Base-by-base conservation (phyloP, 2,329 filamentous ascomycete genomes). In the Eutypa lata region DNA sequence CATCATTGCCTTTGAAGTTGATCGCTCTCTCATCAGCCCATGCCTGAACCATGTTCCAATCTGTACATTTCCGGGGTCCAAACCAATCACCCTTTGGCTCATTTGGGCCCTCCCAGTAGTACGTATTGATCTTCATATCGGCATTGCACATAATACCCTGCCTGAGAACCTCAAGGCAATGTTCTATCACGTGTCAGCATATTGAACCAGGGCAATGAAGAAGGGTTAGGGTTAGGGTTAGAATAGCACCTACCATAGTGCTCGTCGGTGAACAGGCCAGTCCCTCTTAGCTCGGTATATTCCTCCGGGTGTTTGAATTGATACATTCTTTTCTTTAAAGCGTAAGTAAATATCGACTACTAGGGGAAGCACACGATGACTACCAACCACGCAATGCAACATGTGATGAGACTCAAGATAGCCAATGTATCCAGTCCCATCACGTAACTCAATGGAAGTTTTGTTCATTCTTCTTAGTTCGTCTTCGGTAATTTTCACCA, bases 61-160 rank as follows among this genome's bases (percentile, higher is more conserved):
- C 38, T 7, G 40, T 49, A 31, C 51, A 53, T 31, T 49, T 46
- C n/a, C 51, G 16, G 3, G 47, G 13, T 21, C 51, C 47, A 3
- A 46, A 18, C 16, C 47, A 8, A 2, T 45, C 13, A 7, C 46
- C 51, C 18, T 49, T 45, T 7, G 49, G 24, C 10, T 44, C 21
- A n/a, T 3, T 4, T 4, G 26, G 3, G 21, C 5, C 40, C 21
- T 53, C n/a, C 47, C 47, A 49, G 16, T 26, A 38, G 21, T 18
- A 46, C 2, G 51, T 53, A 42, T 49, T 53, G 18, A 49, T 14
- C 1, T 46, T 26, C 2, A 53, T 21, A 35, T 53, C 51, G 2
- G 51, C 51, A 31, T 53, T 49, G n/a, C 51, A 53, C 51, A 49
- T 53, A 14, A 53, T 47, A 2, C 51, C 51, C n/a, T 42, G 2